Evolutionary conservation across 768 basidiomycete species (phyloP), one percentile per base, ranked within the genome.

Genomic region (Mycena rosella): DNA sequence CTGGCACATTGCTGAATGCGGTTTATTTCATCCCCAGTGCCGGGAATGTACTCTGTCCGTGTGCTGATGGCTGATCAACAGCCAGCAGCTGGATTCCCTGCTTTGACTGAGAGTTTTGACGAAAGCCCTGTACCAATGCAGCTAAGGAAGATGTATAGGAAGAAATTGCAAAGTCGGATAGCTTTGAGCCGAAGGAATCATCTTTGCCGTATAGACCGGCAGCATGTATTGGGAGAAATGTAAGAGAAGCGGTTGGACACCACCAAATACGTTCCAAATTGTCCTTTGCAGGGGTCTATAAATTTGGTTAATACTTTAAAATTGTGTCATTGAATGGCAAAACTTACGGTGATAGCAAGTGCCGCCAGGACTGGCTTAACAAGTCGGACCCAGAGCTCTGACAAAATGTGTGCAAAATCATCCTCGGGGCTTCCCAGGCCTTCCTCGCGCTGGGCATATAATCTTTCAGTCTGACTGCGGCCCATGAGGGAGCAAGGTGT

Each of bases 201-300:
- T 51, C 40, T n/a, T 34, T 56, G 53, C 58, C 62, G 38, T 80
- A 81, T 4, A 76, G 72, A 4, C 76, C 74, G 49, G 81, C 81
- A 5, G 80, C 80, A 13, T 83, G 82, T 10, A 83, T 72, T 7
- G 81, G 82, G 36, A 83, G 56, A 26, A 77, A 75, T 15, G 79
- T 27, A 59, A 83, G 79, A n/a, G 53, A 65, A 20, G 38, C 53
- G 34, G 63, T 73, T 56, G 57, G 64, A 29, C 55, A 71, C 70
- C 77, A 56, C 55, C 55, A 56, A 3, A 56, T 42, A 2, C 55
- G 55, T n/a, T n/a, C n/a, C n/a, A n/a, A n/a, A n/a, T n/a, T n/a
- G n/a, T n/a, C n/a, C n/a, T n/a, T n/a, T n/a, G n/a, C n/a, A n/a
- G n/a, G n/a, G n/a, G n/a, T n/a, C n/a, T n/a, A n/a, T n/a, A n/a